phyloP scores from a whole-genome alignment of 2,329 filamentous ascomycete genomes.

The Elsinoe necatrix region DNA sequence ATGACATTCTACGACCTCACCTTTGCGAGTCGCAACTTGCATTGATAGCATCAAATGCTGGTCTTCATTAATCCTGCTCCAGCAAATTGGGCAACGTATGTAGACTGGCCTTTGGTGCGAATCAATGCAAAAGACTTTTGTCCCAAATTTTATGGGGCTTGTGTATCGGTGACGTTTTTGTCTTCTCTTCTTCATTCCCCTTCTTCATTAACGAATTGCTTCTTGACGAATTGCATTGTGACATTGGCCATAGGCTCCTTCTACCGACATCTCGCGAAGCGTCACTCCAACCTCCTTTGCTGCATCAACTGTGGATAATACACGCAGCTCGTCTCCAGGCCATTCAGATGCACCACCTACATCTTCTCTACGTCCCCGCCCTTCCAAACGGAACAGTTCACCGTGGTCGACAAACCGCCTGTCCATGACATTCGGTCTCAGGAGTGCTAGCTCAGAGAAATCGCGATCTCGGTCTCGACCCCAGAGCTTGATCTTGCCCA shows the following conservation, averaged over 20 bases:
- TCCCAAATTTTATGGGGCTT: neutral
- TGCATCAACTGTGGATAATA: neutral
- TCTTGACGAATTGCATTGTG: conserved; percentile 17
- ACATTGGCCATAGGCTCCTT: conserved; percentile 5
- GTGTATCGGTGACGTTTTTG: neutral
- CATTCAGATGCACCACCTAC: neutral
- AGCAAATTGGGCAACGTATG: conserved; percentile 11
- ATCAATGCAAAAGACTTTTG: conserved; percentile 15
- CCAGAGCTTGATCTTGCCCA: conserved; percentile 11
- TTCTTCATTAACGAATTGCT: too few relatives aligned
- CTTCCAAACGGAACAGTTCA: conserved; percentile 6
- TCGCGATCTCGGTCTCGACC: conserved; percentile 2
- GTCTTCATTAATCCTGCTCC: conserved; percentile 16
- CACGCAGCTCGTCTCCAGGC: neutral
- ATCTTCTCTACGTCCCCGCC: neutral
- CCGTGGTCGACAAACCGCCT: conserved; percentile 5
- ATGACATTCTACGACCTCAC: neutral
- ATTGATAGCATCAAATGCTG: conserved; percentile 16
- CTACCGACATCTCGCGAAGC: conserved; percentile 1
- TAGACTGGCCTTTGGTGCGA: conserved; percentile 16
- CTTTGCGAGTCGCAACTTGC: conserved; percentile 7
- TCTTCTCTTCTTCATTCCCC: conserved; percentile 18
- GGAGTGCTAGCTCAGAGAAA: conserved; percentile 1
- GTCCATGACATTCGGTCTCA: neutral
- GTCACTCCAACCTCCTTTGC: neutral